Conservation (phyloP, 352 stramenopile genomes). For the Globisporangium spinosum region DNA sequence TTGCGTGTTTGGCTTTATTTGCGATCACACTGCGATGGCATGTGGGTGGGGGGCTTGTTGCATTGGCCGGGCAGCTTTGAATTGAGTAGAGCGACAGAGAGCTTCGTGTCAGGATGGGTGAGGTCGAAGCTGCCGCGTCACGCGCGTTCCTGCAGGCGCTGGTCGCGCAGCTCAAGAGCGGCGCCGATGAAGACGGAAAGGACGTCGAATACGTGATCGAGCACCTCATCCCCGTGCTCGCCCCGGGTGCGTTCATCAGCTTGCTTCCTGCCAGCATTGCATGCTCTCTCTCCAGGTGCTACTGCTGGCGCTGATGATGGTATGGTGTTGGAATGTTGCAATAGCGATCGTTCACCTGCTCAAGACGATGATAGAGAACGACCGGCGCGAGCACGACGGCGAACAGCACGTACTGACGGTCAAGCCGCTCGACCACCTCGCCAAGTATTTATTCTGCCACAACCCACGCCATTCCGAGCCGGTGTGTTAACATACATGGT, state of each 20-base stretch:
- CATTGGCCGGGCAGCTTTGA: not conserved
- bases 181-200: constrained; percentile 19
- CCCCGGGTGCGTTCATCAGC: constrained; percentile 35
- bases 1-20: not conserved
- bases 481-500: constrained; percentile 25
- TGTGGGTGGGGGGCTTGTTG: not conserved
- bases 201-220: constrained; percentile 53
- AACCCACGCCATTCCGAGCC: constrained; percentile 53
- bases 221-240: constrained; percentile 49
- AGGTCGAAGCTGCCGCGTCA: constrained; percentile 34
- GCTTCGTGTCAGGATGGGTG: constrained; percentile 8
- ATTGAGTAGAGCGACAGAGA: not conserved
- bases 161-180: constrained; percentile 30
- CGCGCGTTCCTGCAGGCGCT: constrained; percentile 40
- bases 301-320: not conserved
- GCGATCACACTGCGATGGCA: too few species aligned
- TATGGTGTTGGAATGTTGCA: not conserved
- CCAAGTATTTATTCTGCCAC: constrained; percentile 58
- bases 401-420: constrained; percentile 37
- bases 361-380: constrained; percentile 41
- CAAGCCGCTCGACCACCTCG: constrained; percentile 60
- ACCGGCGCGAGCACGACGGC: constrained; percentile 32
- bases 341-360: constrained; percentile 53
- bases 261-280: not conserved
- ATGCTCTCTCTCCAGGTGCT: not conserved